Evolutionary conservation across 495 filamentous ascomycete species (phyloP).

Genomic region (Cryomyces minteri): DNA sequence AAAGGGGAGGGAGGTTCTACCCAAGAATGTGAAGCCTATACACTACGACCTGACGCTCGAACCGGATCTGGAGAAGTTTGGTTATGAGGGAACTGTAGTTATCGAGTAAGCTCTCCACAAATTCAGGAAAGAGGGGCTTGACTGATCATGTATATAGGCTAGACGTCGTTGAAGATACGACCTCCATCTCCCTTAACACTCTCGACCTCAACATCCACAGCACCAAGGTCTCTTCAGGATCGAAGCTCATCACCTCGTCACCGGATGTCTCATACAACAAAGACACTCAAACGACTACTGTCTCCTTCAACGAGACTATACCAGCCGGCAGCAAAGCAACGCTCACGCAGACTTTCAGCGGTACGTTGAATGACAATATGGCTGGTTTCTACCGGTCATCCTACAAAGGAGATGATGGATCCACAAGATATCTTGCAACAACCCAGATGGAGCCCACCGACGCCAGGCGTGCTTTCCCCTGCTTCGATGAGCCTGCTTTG

Average conservation of each 20-base stretch:
- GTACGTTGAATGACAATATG: constrained; percentile 60
- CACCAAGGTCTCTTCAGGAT: constrained; percentile 42
- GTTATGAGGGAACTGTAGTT: constrained; percentile 46
- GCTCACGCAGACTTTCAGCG: constrained; percentile 47
- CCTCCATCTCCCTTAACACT: constrained; percentile 72
- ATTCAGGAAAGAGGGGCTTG: neutral
- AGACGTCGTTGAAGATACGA: constrained; percentile 71
- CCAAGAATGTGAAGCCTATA: constrained; percentile 47
- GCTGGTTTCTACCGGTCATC: constrained; percentile 69
- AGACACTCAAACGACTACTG: constrained; percentile 40
- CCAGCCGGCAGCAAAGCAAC: constrained; percentile 40
- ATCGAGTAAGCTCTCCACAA: constrained; percentile 36
- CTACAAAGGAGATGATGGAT: constrained; percentile 46
- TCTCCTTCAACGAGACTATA: constrained; percentile 41
- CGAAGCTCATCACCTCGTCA: constrained; percentile 32
- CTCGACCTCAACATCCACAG: constrained; percentile 71
- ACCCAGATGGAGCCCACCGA: constrained; percentile 76
- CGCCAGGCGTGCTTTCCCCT: constrained; percentile 55
- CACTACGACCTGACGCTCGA: constrained; percentile 61
- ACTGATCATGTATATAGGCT: constrained; percentile 21
- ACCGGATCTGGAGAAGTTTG: constrained; percentile 51
- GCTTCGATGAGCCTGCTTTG: constrained; percentile 61
- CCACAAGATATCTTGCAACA: constrained; percentile 45
- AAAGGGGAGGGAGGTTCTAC: constrained; percentile 42
- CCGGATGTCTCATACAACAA: constrained; percentile 41